Percentiles rank a stretch among this genome's conserved stretches.
Evolutionary conservation across 768 basidiomycete species (phyloP).

Genomic region (Scleroderma citrinum): DNA sequence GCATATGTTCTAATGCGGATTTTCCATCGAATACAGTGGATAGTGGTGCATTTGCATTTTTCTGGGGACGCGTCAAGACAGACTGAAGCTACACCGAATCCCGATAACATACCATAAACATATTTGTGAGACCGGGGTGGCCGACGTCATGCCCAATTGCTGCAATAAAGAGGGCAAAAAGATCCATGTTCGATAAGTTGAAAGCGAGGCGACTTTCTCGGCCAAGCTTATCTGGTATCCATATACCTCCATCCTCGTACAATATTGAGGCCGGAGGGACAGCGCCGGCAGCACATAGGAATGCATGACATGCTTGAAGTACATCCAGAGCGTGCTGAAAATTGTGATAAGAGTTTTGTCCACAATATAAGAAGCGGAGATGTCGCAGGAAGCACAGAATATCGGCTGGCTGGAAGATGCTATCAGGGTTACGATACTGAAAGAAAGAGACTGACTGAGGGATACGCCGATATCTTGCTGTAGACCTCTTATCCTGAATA

Average conservation of each 20-base stretch:
- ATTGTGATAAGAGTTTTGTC: conserved; percentile 94
- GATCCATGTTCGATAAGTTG: conserved; percentile 56
- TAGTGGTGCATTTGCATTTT: conserved; percentile 89
- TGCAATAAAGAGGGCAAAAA: conserved; percentile 82
- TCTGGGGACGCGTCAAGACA: conserved; percentile 40
- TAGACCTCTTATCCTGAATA: conserved; percentile 78
- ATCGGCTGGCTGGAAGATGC: conserved; percentile 45
- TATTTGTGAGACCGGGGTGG: conserved; percentile 91
- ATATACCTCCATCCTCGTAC: conserved; percentile 30
- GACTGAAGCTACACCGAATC: background rate
- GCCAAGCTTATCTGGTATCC: conserved; percentile 40
- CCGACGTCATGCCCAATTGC: conserved; percentile 98
- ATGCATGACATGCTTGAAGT: conserved; percentile 85
- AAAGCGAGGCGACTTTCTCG: conserved; percentile 31
- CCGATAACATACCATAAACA: conserved; percentile 73
- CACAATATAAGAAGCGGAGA: conserved; percentile 86
- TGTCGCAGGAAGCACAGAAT: conserved; percentile 77
- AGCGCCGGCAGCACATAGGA: conserved; percentile 70
- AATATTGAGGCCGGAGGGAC: conserved; percentile 73
- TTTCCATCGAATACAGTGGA: conserved; percentile 84
- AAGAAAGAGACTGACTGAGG: conserved; percentile 43
- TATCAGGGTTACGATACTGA: conserved; percentile 12
- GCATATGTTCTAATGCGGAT: conserved; percentile 90
- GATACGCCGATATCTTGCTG: conserved; percentile 49
- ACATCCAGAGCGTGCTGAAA: conserved; percentile 97